These are phyloP conservation scores for Rhododendron williamsianum DNA, from an alignment of 148 eudicot genomes.

Conservation along the genomic window DNA sequence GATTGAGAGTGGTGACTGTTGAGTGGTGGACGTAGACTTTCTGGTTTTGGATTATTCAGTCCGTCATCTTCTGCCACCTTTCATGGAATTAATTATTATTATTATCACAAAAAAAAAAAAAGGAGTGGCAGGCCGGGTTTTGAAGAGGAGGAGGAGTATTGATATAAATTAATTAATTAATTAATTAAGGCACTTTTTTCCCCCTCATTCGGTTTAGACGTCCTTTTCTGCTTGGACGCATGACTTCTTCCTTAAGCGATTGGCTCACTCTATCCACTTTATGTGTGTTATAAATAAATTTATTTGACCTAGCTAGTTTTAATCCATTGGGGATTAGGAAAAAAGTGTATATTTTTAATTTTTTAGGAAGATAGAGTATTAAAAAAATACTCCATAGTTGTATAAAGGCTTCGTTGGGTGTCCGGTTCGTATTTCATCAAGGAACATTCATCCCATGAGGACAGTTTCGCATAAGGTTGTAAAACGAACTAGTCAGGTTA, in stretches of 20 bases:
- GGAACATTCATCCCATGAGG: too few relatives aligned
- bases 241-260: not conserved
- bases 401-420: too few relatives aligned
- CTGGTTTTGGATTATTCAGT: not conserved
- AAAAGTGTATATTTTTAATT: not conserved
- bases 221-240: not conserved
- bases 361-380: not conserved
- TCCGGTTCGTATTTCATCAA: too few relatives aligned
- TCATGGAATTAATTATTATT: not conserved
- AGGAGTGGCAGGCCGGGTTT: too few relatives aligned
- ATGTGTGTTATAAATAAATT: not conserved
- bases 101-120: too few relatives aligned
- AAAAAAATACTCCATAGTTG: too few relatives aligned
- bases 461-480: too few relatives aligned
- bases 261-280: not conserved
- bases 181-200: not conserved
- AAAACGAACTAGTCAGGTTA: too few relatives aligned
- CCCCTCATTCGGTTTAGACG: not conserved
- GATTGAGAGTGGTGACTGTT: too few relatives aligned
- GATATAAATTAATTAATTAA: too few relatives aligned
- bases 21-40: not conserved
- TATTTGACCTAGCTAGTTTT: not conserved
- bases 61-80: not conserved
- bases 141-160: too few relatives aligned
- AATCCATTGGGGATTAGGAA: not conserved